Conservation (phyloP, 805 yeast species). For the Lachancea thermotolerans region DNA sequence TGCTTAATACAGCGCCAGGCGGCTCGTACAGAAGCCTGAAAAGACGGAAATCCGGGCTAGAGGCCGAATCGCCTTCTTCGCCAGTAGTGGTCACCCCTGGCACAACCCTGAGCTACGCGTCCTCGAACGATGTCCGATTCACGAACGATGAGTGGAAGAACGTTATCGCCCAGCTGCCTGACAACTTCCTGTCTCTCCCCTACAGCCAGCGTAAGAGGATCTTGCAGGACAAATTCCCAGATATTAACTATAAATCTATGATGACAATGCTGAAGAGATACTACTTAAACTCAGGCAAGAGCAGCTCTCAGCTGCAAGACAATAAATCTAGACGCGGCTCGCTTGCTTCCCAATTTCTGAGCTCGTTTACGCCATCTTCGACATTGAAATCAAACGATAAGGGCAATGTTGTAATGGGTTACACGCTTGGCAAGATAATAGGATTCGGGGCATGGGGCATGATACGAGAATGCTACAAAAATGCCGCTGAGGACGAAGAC, state of each 20-base stretch:
- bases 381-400: conserved; percentile 43
- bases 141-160: conserved; percentile 27
- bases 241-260: conserved; percentile 30
- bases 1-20: conserved; percentile 1
- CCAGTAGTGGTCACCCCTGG: conserved; percentile 2
- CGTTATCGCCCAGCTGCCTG: conserved; percentile 37
- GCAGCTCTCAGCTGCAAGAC: conserved; percentile 18
- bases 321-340: conserved; percentile 26
- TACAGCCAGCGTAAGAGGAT: conserved; percentile 52
- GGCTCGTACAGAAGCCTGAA: background rate
- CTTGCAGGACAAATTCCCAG: conserved; percentile 32
- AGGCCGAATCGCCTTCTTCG: conserved; percentile 1
- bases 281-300: conserved; percentile 21
- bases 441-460: conserved; percentile 92
- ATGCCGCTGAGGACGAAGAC: conserved; percentile 19
- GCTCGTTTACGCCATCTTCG: conserved; percentile 29
- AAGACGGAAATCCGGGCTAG: conserved; percentile 4
- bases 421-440: conserved; percentile 61
- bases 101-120: conserved; percentile 1
- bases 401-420: conserved; percentile 60
- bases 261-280: conserved; percentile 26
- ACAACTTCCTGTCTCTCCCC: conserved; percentile 48
- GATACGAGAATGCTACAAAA: conserved; percentile 57
- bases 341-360: conserved; percentile 29
- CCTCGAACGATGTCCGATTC: conserved; percentile 1